These are phyloP conservation scores for Phlegmacium glaucopus DNA, from an alignment of 768 basidiomycete species.

Conservation along the genomic window DNA sequence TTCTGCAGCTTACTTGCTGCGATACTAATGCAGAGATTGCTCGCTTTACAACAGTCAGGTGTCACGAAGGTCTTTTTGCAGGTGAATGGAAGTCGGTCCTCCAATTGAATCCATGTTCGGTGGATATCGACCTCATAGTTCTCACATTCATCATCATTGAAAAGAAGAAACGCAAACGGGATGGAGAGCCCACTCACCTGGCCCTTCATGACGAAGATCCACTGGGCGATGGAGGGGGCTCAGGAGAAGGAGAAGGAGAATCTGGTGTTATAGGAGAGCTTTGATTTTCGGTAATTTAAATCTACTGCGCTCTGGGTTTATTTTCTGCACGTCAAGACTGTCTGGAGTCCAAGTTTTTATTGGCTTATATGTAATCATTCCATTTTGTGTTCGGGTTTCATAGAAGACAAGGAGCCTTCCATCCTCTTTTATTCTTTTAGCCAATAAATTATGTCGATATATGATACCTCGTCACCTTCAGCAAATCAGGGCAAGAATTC, in stretches of 20 bases:
- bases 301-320: not conserved
- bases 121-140: conserved; percentile 51
- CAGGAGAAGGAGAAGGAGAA: conserved; percentile 24
- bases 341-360: not conserved
- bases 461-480: conserved; percentile 5
- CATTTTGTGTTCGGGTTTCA: too few relatives aligned
- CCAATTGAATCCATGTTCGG: conserved; percentile 41
- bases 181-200: conserved; percentile 19
- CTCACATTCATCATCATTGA: conserved; percentile 56
- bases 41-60: conserved; percentile 29
- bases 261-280: conserved; percentile 11
- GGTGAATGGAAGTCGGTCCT: conserved; percentile 46
- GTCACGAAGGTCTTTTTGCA: conserved; percentile 43
- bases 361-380: too few relatives aligned
- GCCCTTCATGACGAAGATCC: conserved; percentile 34
- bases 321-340: not conserved
- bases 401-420: too few relatives aligned
- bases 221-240: conserved; percentile 34
- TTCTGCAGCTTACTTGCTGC: conserved; percentile 34
- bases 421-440: too few relatives aligned
- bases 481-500: conserved; percentile 61
- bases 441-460: too few relatives aligned
- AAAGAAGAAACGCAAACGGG: conserved; percentile 44
- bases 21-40: conserved; percentile 40
- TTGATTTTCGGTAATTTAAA: not conserved